A percentile compares a stretch with the other conserved stretches of the same genome.
Evolutionary conservation across 1,139 yeast species (phyloP).

Genomic region (Dujonia santamariae): DNA sequence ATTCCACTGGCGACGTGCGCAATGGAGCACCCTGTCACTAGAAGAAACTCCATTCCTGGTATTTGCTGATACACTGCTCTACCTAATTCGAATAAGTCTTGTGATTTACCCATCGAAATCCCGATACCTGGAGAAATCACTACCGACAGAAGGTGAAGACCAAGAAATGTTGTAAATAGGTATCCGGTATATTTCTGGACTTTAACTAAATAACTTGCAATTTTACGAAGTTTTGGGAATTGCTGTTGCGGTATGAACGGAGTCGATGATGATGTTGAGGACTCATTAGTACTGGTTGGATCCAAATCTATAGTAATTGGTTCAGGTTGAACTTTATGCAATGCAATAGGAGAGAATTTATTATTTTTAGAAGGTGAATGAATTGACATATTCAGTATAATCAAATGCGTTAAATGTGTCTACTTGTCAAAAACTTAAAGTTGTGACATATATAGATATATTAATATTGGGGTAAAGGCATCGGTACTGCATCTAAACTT

Average conservation of each 20-base stretch:
- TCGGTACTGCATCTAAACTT: too few relatives aligned
- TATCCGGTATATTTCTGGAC: slow-evolving; percentile 64
- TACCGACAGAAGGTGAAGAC: slow-evolving; percentile 58
- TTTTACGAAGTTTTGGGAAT: slow-evolving; percentile 7
- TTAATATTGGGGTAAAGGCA: too few relatives aligned
- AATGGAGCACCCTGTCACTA: slow-evolving; percentile 46
- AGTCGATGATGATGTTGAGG: neutral
- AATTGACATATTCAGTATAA: too few relatives aligned
- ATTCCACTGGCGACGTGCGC: slow-evolving; percentile 58
- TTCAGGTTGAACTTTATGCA: slow-evolving; percentile 7
- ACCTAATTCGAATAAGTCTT: slow-evolving; percentile 59
- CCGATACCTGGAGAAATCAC: slow-evolving; percentile 49
- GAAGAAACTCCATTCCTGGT: slow-evolving; percentile 45
- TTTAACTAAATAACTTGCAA: slow-evolving; percentile 10
- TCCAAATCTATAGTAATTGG: slow-evolving; percentile 6
- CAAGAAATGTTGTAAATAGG: slow-evolving; percentile 54
- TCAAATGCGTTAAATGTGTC: too few relatives aligned
- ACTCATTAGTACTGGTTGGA: neutral
- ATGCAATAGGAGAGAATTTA: too few relatives aligned
- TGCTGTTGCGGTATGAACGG: slow-evolving; percentile 3
- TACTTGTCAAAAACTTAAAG: too few relatives aligned
- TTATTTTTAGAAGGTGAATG: too few relatives aligned
- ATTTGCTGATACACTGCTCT: slow-evolving; percentile 57
- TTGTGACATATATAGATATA: too few relatives aligned
- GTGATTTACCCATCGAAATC: slow-evolving; percentile 40